These are phyloP conservation scores for Aspergillus baeticus DNA, from an alignment of 495 filamentous ascomycete species.

Conservation along the genomic window DNA sequence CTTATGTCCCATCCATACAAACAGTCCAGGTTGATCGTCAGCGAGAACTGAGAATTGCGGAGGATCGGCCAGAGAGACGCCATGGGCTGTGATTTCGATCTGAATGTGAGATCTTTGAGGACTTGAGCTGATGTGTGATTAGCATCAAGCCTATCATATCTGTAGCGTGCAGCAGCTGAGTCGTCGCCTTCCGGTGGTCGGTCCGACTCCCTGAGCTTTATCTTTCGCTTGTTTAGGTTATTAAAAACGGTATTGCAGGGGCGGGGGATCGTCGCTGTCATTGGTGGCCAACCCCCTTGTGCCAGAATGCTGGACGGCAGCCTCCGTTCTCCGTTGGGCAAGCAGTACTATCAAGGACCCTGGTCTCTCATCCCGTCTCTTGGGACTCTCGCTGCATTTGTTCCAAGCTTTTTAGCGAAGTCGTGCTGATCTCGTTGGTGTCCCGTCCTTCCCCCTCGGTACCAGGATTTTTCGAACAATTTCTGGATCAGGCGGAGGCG, in stretches of 20 bases:
- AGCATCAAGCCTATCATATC: neutral
- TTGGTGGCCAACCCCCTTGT: neutral
- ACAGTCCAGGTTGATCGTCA: neutral
- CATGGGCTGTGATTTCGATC: neutral
- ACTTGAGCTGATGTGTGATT: neutral
- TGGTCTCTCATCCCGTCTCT: neutral
- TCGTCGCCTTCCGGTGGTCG: too few species aligned
- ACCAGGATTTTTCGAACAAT: too few species aligned
- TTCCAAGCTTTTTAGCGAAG: too few species aligned
- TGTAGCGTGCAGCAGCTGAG: too few species aligned
- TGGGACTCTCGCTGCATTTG: neutral
- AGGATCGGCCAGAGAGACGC: constrained; percentile 8
- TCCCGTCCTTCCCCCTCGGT: too few species aligned
- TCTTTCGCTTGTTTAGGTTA: neutral
- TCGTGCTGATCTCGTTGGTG: too few species aligned
- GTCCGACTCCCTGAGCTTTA: neutral
- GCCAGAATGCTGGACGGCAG: neutral
- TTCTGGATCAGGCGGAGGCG: neutral
- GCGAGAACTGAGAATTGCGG: neutral
- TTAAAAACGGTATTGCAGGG: too few species aligned
- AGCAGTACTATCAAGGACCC: neutral
- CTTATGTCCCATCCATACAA: constrained; percentile 16
- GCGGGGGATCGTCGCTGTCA: neutral
- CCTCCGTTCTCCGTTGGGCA: constrained; percentile 1
- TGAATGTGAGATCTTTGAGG: neutral